Evolutionary conservation across 176 grass and related monocot species (phyloP).

Genomic region (Themeda triandra): DNA sequence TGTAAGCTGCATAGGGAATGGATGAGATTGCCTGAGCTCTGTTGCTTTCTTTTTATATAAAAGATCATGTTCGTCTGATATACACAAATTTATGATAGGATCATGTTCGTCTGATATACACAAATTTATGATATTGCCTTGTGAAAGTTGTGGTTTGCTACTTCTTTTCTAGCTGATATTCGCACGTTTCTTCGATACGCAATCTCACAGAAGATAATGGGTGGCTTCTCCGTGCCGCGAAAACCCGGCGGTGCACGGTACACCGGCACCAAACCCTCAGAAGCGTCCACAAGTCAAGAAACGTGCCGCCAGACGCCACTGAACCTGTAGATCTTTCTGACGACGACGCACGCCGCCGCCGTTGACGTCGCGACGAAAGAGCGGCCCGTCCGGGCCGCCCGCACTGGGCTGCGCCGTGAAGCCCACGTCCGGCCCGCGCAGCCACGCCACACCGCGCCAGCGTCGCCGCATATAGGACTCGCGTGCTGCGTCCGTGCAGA

Average conservation of each 20-base stretch:
- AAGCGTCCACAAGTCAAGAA: neutral
- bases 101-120: neutral
- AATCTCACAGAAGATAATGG: neutral
- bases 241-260: neutral
- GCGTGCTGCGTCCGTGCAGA: neutral
- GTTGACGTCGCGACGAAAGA: neutral
- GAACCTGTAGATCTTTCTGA: neutral
- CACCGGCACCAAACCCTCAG: too few relatives aligned
- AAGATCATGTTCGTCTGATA: neutral
- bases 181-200: neutral
- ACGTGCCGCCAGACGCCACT: neutral
- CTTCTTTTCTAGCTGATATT: neutral
- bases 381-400: neutral
- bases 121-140: neutral
- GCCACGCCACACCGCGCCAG: neutral
- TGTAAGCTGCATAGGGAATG: too few relatives aligned
- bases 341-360: neutral
- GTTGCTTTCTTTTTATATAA: too few relatives aligned
- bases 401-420: neutral
- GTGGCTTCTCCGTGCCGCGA: neutral
- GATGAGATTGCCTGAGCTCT: too few relatives aligned
- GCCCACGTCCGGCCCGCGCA: neutral
- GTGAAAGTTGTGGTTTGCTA: neutral
- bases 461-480: neutral
- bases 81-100: neutral